Evolutionary conservation across 192 early-diverging fungal genomes (phyloP), one percentile per base, ranked within the genome.

Genomic region (Coemansia erecta): DNA sequence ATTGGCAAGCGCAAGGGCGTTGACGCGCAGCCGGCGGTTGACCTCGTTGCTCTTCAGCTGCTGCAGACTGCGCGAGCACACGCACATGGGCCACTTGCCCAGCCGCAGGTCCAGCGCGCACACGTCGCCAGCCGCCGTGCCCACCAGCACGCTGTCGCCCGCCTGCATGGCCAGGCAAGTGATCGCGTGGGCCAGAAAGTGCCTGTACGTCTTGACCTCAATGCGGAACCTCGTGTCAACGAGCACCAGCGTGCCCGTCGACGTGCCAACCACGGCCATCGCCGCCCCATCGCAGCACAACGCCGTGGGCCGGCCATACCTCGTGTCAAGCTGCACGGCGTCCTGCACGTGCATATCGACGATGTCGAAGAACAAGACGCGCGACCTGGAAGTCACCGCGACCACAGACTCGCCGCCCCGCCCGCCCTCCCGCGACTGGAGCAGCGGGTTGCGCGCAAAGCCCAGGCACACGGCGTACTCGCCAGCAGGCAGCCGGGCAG

Each of bases 11-110:
- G 83, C 71, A 9, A 91, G 58, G 3, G 85, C 82, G n/a, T 83
- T 81, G 19, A 90, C 78, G 10, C 83, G 53, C 80, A 85, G 15
- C 68, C 72, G n/a, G 72, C 80, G 64, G 71, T 85, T 23, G 68
- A 74, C 64, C 80, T 82, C 65, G 73, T 80, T 18, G 64, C 68
- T 42, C 83, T 86, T 65, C 71, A 88, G 41, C 81, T 81, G 61
- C 80, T 85, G 45, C 72, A 64, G 22, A 80, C 69, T 45, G 76
- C 83, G 42, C 81, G 86, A 53, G 72, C 80, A 40, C 70, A 73
- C 49, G 67, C 79, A 54, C 64, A 69, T 18, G 42, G 82, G 58
- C 80, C 82, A 56, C 48, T 73, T 43, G 54, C 49, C 54, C 31
- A 28, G 77, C 50, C 56, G 73, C 66, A 60, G 75, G 70, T 39